A percentile compares a stretch with the other conserved stretches of the same genome.
phyloP scores from a whole-genome alignment of 1,284 basidiomycete species.

The Fomitopsis betulina region DNA sequence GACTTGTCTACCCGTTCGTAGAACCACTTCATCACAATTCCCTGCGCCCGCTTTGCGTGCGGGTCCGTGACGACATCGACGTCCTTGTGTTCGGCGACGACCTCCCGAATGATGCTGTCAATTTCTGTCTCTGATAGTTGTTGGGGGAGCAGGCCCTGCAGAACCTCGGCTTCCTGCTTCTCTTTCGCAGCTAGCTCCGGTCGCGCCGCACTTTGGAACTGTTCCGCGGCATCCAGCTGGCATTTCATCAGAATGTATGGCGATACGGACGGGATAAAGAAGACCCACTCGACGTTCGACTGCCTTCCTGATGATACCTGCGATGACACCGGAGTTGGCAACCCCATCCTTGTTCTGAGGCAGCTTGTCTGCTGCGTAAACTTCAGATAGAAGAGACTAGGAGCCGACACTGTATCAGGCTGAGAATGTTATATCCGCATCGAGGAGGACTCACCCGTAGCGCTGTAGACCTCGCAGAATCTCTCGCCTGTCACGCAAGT shows the following conservation, averaged over 20 bases:
- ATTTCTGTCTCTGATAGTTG: constrained; percentile 51
- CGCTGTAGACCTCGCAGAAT: constrained; percentile 49
- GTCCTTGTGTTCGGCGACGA: constrained; percentile 12
- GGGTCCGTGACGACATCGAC: background rate
- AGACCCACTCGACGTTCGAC: constrained; percentile 50
- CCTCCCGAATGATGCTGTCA: constrained; percentile 41
- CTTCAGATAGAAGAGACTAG: constrained; percentile 64
- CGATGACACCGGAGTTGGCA: constrained; percentile 40
- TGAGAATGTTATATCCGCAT: background rate
- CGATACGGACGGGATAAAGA: background rate
- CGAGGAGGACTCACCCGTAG: constrained; percentile 46
- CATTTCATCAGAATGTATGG: constrained; percentile 2
- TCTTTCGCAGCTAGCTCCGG: constrained; percentile 65
- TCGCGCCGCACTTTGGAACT: constrained; percentile 53
- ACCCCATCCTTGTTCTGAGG: constrained; percentile 28
- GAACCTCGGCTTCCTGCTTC: constrained; percentile 46
- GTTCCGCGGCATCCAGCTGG: constrained; percentile 55
- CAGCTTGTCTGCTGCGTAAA: constrained; percentile 63
- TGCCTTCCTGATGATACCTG: constrained; percentile 54
- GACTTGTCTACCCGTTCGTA: constrained; percentile 57
- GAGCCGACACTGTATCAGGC: background rate
- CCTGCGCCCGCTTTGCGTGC: background rate
- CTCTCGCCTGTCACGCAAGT: constrained; percentile 39
- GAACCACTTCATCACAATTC: constrained; percentile 33
- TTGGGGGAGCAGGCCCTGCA: constrained; percentile 56